Conservation (phyloP, 768 basidiomycete species). For the Melanogaster broomeanus region DNA sequence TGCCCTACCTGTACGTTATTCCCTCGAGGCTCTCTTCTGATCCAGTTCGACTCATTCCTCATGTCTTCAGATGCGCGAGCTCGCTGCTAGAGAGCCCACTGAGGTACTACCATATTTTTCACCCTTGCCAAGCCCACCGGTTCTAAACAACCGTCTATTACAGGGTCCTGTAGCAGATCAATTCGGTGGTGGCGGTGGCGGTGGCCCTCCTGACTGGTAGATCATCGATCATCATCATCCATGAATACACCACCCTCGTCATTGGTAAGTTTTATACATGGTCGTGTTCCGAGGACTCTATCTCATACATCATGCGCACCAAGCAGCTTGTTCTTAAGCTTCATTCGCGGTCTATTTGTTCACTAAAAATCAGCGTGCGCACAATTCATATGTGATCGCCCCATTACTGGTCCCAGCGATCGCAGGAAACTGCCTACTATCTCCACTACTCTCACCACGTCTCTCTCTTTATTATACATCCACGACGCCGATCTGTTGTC, state of each 20-base stretch:
- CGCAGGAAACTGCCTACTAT: not conserved
- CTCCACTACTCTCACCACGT: not conserved
- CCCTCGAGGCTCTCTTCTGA: not conserved
- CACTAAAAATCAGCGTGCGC: slow-evolving; percentile 12
- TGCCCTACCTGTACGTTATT: slow-evolving; percentile 22
- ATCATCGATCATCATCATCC: not conserved
- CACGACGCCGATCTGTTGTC: not conserved
- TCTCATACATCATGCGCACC: not conserved
- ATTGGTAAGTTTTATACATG: slow-evolving; percentile 11
- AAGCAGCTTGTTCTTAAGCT: slow-evolving; percentile 8
- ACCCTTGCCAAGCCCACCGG: not conserved
- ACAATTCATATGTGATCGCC: slow-evolving; percentile 10
- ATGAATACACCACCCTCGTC: not conserved
- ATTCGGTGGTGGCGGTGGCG: slow-evolving; percentile 19
- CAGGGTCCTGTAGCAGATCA: slow-evolving; percentile 20
- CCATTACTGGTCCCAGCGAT: slow-evolving; percentile 1
- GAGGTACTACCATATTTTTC: slow-evolving; percentile 10
- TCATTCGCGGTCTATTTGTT: not conserved
- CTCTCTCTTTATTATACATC: slow-evolving; percentile 7
- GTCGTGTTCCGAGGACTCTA: not conserved
- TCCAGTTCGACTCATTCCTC: not conserved
- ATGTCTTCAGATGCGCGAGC: slow-evolving; percentile 12
- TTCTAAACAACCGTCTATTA: slow-evolving; percentile 5
- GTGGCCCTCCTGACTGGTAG: slow-evolving; percentile 30
- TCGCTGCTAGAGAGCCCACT: not conserved